A percentile compares a stretch with the other conserved stretches of the same genome.
Evolutionary conservation across 2,329 filamentous ascomycete genomes (phyloP).

Genomic region (Fusarium anguioides): DNA sequence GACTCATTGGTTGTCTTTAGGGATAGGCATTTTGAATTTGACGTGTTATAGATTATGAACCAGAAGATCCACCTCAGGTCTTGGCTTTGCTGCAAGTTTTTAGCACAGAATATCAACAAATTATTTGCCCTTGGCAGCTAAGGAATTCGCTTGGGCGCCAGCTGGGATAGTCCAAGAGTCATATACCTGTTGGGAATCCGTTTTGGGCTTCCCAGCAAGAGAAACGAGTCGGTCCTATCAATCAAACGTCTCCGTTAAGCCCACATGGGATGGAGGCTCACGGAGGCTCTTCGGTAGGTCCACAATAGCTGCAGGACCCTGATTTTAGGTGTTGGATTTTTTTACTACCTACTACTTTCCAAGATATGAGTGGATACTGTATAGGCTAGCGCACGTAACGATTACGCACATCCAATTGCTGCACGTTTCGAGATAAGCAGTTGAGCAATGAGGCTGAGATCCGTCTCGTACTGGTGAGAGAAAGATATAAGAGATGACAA

Average conservation of each 20-base stretch:
- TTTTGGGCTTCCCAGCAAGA: conserved; percentile 25
- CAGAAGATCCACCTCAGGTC: conserved; percentile 25
- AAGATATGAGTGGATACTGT: conserved; percentile 29
- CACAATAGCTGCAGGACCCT: conserved; percentile 39
- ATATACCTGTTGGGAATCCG: conserved; percentile 29
- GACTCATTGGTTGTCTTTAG: conserved; percentile 29
- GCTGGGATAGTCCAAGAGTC: conserved; percentile 32
- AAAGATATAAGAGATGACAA: conserved; percentile 8
- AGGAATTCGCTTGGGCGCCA: conserved; percentile 20
- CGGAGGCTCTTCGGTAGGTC: conserved; percentile 46
- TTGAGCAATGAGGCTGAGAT: conserved; percentile 16
- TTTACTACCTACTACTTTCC: background rate
- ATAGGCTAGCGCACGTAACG: conserved; percentile 37
- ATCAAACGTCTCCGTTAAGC: conserved; percentile 28
- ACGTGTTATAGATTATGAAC: conserved; percentile 21
- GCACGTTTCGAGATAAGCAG: conserved; percentile 27
- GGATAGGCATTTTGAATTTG: conserved; percentile 17
- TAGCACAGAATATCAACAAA: conserved; percentile 12
- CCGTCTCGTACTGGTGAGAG: background rate
- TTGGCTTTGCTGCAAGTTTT: conserved; percentile 24
- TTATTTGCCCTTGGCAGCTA: conserved; percentile 13
- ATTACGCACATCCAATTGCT: conserved; percentile 40
- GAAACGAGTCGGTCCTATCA: conserved; percentile 38
- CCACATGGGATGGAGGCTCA: conserved; percentile 36
- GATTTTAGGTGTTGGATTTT: conserved; percentile 30